A percentile compares a stretch with the other conserved stretches of the same genome.
phyloP scores from a whole-genome alignment of 2,329 filamentous ascomycete genomes.

The Fusarium chaquense region DNA sequence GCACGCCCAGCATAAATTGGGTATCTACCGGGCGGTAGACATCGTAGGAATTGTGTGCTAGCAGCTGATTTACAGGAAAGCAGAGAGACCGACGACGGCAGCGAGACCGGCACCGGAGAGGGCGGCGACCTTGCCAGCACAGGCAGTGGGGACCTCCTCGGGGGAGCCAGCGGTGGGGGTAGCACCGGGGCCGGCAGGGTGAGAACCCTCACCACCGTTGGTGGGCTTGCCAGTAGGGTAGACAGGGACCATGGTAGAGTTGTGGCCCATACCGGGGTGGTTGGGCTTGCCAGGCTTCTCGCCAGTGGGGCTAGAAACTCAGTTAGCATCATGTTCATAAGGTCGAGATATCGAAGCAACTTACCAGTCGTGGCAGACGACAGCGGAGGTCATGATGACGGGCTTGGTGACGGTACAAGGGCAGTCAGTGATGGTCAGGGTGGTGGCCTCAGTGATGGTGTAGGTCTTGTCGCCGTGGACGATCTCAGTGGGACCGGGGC shows the following conservation, averaged over 20 bases:
- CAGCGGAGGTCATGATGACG: slow-evolving; percentile 63
- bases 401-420: slow-evolving; percentile 75
- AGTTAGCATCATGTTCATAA: slow-evolving; percentile 35
- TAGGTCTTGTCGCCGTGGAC: slow-evolving; percentile 75
- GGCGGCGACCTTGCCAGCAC: slow-evolving; percentile 67
- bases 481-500: slow-evolving; percentile 74
- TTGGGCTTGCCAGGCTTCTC: slow-evolving; percentile 7
- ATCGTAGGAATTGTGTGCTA: slow-evolving; percentile 55
- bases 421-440: slow-evolving; percentile 78
- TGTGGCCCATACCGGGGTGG: slow-evolving; percentile 52
- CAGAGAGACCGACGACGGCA: slow-evolving; percentile 70
- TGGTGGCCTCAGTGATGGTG: slow-evolving; percentile 76
- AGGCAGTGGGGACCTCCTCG: slow-evolving; percentile 61
- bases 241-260: slow-evolving; percentile 50
- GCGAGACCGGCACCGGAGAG: slow-evolving; percentile 70
- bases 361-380: slow-evolving; percentile 68
- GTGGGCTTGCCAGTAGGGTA: slow-evolving; percentile 36
- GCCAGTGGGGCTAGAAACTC: slow-evolving; percentile 34
- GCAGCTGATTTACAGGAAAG: slow-evolving; percentile 67
- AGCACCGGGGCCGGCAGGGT: slow-evolving; percentile 43
- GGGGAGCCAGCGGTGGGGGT: slow-evolving; percentile 49
- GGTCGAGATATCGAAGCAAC: slow-evolving; percentile 32
- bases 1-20: slow-evolving; percentile 54
- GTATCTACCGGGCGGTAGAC: slow-evolving; percentile 57
- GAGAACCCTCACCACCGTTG: slow-evolving; percentile 13